These are phyloP conservation scores for Ogataea populi-albae DNA, from an alignment of 805 yeast genomes.

Conservation along the genomic window DNA sequence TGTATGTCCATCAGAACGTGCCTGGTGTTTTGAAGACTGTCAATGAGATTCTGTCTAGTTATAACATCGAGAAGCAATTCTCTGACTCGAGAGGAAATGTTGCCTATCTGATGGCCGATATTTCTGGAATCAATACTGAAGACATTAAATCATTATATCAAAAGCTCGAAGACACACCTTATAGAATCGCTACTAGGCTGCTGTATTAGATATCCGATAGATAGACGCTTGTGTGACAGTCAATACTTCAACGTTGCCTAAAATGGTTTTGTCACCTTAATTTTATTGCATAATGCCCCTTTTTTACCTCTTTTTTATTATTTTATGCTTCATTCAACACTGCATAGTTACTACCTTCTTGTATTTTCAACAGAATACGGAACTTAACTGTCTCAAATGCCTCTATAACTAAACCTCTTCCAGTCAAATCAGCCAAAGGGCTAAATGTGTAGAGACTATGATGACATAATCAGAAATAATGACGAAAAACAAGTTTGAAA, in stretches of 20 bases:
- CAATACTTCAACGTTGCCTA: slow-evolving; percentile 1
- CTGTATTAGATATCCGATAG: slow-evolving; percentile 51
- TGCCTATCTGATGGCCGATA: slow-evolving; percentile 98
- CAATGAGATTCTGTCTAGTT: slow-evolving; percentile 88
- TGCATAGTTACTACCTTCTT: too few relatives aligned
- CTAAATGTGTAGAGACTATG: too few relatives aligned
- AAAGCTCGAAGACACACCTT: slow-evolving; percentile 83
- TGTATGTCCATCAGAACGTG: slow-evolving; percentile 95
- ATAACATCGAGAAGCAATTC: slow-evolving; percentile 96
- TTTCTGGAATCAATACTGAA: slow-evolving; percentile 74
- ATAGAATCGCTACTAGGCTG: slow-evolving; percentile 86
- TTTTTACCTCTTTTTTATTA: too few relatives aligned
- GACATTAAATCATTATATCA: slow-evolving; percentile 85
- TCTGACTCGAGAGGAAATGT: slow-evolving; percentile 96
- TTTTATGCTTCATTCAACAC: too few relatives aligned
- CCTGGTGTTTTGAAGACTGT: slow-evolving; percentile 98
- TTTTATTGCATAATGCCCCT: too few relatives aligned
- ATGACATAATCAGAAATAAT: too few relatives aligned
- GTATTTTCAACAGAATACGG: too few relatives aligned
- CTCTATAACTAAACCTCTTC: too few relatives aligned
- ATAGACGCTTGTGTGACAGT: background rate
- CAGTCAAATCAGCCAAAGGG: too few relatives aligned
- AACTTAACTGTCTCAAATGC: too few relatives aligned
- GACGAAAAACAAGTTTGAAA: too few relatives aligned
- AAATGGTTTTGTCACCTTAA: too few relatives aligned